Conservation (phyloP, 106 monocot genomes). For the Dactylorhiza incarnata region DNA sequence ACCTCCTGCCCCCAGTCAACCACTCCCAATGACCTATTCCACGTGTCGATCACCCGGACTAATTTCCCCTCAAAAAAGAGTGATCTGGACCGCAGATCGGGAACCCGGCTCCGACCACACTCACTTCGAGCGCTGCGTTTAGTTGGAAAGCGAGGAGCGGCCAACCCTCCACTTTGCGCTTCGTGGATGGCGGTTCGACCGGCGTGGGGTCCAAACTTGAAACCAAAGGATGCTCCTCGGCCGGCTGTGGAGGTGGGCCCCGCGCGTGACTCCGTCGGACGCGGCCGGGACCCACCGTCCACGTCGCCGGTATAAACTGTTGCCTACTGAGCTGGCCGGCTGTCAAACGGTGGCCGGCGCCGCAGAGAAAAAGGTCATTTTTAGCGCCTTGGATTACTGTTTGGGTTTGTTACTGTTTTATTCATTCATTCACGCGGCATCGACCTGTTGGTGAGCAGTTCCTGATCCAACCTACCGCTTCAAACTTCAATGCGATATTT, state of each 20-base stretch:
- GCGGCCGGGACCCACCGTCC: neutral
- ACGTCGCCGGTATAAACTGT: neutral
- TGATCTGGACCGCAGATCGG: neutral
- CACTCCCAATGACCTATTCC: neutral
- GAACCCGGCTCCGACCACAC: neutral
- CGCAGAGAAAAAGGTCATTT: neutral
- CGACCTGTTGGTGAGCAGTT: no score
- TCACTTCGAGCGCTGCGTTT: neutral
- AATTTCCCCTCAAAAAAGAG: no score
- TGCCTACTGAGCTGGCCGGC: constrained; percentile 1
- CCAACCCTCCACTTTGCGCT: neutral
- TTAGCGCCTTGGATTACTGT: no score
- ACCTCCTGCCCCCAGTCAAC: neutral
- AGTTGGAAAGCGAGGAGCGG: neutral
- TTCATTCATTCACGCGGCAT: no score
- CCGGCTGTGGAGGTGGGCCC: neutral
- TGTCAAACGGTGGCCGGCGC: constrained; percentile 1
- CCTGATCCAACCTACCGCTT: no score
- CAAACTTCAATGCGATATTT: no score
- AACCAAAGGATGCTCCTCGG: neutral
- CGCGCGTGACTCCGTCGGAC: neutral
- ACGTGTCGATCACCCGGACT: neutral
- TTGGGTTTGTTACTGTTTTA: no score
- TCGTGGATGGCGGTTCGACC: neutral
- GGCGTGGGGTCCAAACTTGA: neutral